Evolutionary conservation across 345 rosid species (phyloP).

Genomic region (Litchi chinensis): DNA sequence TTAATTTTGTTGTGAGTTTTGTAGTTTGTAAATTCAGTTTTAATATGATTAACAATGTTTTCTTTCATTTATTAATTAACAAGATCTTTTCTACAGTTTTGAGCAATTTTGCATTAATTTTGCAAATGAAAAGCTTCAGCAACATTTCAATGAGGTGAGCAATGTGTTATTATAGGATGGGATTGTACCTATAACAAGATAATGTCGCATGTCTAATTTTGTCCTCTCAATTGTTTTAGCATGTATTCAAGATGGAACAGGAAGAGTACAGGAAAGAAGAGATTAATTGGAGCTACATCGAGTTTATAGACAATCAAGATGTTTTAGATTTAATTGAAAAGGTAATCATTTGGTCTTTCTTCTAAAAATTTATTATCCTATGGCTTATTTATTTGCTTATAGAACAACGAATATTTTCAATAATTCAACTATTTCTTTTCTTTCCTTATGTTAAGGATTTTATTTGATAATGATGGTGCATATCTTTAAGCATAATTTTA

Average conservation of each 20-base stretch:
- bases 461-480: background rate
- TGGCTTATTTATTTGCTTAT: background rate
- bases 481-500: no score
- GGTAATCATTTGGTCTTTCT: conserved; percentile 47
- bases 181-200: conserved; percentile 12
- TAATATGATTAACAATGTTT: background rate
- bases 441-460: background rate
- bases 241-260: conserved; percentile 99
- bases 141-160: conserved; percentile 96
- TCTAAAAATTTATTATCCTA: background rate
- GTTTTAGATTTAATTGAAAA: conserved; percentile 96
- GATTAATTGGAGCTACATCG: conserved; percentile 98
- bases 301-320: conserved; percentile 97
- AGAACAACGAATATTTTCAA: background rate
- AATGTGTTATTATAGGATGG: conserved; percentile 12
- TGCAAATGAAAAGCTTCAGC: conserved; percentile 99
- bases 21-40: background rate
- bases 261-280: conserved; percentile 95
- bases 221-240: conserved; percentile 55
- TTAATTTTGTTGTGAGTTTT: background rate
- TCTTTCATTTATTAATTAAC: conserved; percentile 7
- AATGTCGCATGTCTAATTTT: conserved; percentile 16
- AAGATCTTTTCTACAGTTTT: conserved; percentile 58
- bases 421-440: background rate
- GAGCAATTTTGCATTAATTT: conserved; percentile 99